Conservation (phyloP, 164 flowering plant species). For the Vitis riparia region DNA sequence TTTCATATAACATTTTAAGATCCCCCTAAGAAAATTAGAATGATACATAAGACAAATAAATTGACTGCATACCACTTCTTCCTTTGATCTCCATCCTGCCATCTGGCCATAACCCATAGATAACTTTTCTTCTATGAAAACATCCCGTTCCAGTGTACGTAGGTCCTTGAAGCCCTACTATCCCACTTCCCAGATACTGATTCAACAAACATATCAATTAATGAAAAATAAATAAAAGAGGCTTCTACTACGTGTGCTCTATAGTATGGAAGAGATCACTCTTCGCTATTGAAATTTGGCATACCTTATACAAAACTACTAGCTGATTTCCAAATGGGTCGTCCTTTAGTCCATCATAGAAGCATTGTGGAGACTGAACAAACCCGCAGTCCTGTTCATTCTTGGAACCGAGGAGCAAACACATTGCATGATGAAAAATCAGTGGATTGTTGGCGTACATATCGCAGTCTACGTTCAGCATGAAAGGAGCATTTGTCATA, state of each 20-base stretch:
- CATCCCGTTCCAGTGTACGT: conserved; percentile 54
- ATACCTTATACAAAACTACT: conserved; percentile 22
- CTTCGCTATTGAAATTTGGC: too few relatives aligned
- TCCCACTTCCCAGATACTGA: conserved; percentile 29
- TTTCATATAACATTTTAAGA: too few relatives aligned
- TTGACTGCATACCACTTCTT: not conserved
- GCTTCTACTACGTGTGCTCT: too few relatives aligned
- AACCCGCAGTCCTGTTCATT: conserved; percentile 34
- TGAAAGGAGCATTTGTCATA: conserved; percentile 71
- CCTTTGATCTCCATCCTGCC: conserved; percentile 6
- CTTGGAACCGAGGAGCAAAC: conserved; percentile 35
- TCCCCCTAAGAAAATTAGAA: too few relatives aligned
- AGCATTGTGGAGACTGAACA: conserved; percentile 54
- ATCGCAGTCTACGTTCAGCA: conserved; percentile 77
- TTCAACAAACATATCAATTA: not conserved
- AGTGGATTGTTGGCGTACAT: conserved; percentile 62
- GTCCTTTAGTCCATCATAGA: conserved; percentile 44
- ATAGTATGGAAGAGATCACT: too few relatives aligned
- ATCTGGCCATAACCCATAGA: conserved; percentile 44
- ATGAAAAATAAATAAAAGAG: too few relatives aligned
- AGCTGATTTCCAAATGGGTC: conserved; percentile 52
- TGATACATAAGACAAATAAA: too few relatives aligned
- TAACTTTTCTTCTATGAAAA: conserved; percentile 53
- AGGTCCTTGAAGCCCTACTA: conserved; percentile 50
- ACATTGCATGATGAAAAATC: conserved; percentile 51